These are phyloP conservation scores for Penicillium corylophilum DNA, from an alignment of 2,329 filamentous ascomycete species.

Conservation along the genomic window DNA sequence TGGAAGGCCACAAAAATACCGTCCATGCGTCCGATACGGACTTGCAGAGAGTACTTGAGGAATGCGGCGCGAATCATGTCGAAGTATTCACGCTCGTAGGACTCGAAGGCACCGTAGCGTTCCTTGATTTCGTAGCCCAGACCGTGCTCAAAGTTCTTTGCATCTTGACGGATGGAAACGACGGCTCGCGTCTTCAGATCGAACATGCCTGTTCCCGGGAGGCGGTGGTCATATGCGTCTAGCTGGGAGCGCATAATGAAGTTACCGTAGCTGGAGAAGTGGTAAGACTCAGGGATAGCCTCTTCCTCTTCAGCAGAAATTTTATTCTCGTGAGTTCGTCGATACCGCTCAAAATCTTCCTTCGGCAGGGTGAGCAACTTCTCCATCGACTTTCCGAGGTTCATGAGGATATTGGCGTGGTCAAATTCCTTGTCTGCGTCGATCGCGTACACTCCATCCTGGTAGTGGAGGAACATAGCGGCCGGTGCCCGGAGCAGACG, in stretches of 20 bases:
- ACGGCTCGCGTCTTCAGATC: slow-evolving; percentile 95
- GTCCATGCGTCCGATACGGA: slow-evolving; percentile 96
- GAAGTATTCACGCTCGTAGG: slow-evolving; percentile 91
- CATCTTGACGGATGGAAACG: slow-evolving; percentile 86
- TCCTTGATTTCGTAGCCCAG: slow-evolving; percentile 82
- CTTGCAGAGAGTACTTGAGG: slow-evolving; percentile 94
- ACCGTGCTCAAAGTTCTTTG: slow-evolving; percentile 67
- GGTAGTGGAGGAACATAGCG: slow-evolving; percentile 77
- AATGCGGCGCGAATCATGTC: slow-evolving; percentile 96
- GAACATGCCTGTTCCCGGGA: slow-evolving; percentile 91
- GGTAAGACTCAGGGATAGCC: slow-evolving; percentile 72
- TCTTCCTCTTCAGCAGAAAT: slow-evolving; percentile 68
- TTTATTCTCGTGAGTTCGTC: slow-evolving; percentile 64
- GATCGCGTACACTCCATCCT: slow-evolving; percentile 86
- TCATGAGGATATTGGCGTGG: slow-evolving; percentile 78
- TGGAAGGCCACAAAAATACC: slow-evolving; percentile 97
- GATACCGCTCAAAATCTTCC: slow-evolving; percentile 81
- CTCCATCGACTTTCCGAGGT: slow-evolving; percentile 94
- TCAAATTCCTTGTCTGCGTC: slow-evolving; percentile 95
- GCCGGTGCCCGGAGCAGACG: slow-evolving; percentile 68
- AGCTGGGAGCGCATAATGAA: slow-evolving; percentile 95
- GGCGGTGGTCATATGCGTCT: slow-evolving; percentile 79
- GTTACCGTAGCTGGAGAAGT: slow-evolving; percentile 82
- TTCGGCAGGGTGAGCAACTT: slow-evolving; percentile 84
- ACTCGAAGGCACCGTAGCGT: slow-evolving; percentile 77